Percentiles rank a stretch among this genome's conserved stretches.
phyloP scores from a whole-genome alignment of 345 rosid species.

The Syzygium aqueum region DNA sequence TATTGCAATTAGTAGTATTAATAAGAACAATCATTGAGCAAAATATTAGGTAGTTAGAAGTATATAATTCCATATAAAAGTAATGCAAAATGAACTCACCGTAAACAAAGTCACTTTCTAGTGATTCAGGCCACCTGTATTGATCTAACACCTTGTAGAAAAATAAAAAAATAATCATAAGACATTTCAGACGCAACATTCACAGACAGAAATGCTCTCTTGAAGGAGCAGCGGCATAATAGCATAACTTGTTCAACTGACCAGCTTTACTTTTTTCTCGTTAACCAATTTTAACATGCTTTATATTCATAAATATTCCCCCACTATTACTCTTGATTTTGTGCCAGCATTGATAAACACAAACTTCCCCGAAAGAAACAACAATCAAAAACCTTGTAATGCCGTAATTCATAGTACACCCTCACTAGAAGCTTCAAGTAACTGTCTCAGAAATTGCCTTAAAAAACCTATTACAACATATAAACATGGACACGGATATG shows the following conservation, averaged over 20 bases:
- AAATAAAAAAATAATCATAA: constrained; percentile 1
- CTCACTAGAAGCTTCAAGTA: neutral
- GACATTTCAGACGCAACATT: neutral
- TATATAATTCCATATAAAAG: neutral
- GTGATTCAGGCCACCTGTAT: constrained; percentile 78
- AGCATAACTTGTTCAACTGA: neutral
- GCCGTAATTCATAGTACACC: neutral
- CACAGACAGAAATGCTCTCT: neutral
- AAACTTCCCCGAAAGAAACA: neutral
- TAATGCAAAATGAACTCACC: constrained; percentile 34
- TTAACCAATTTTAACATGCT: neutral
- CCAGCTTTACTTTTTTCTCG: neutral
- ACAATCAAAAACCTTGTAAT: neutral
- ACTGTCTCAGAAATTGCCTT: neutral
- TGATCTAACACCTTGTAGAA: constrained; percentile 49
- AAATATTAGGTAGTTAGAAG: neutral
- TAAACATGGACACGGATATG: neutral
- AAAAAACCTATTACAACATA: neutral
- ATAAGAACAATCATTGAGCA: neutral
- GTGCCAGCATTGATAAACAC: neutral
- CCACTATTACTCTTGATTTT: neutral
- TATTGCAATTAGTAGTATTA: neutral
- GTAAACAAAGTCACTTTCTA: constrained; percentile 71
- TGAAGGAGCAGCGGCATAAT: neutral
- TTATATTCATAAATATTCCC: neutral